phyloP scores from a whole-genome alignment of 164 flowering plant species.

The Akebia trifoliata region DNA sequence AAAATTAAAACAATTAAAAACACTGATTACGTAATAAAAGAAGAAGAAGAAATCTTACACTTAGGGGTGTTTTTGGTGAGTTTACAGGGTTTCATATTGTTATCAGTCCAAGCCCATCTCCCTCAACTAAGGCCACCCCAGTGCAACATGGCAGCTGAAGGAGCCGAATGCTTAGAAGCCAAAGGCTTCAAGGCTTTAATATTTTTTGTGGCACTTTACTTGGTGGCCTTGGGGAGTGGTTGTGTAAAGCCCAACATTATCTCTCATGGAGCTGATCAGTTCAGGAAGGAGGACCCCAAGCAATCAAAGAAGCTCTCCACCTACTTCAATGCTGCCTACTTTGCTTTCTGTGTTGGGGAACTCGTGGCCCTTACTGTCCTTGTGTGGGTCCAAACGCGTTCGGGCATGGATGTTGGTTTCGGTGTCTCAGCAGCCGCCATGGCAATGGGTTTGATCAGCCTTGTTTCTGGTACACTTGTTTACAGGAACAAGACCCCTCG shows the following conservation, averaged over 20 bases:
- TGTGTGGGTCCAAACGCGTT: slow-evolving; percentile 86
- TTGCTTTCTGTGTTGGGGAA: slow-evolving; percentile 90
- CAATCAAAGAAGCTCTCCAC: slow-evolving; percentile 70
- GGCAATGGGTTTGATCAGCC: slow-evolving; percentile 70
- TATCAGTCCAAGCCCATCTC: slow-evolving; percentile 90
- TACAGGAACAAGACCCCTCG: slow-evolving; percentile 80
- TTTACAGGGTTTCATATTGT: slow-evolving; percentile 38
- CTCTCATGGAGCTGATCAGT: slow-evolving; percentile 93
- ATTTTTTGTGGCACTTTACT: slow-evolving; percentile 54
- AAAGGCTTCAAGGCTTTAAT: slow-evolving; percentile 49
- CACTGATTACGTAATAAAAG: too few relatives aligned
- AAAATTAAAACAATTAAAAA: too few relatives aligned
- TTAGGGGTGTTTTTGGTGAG: neutral
- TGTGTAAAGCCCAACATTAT: slow-evolving; percentile 94
- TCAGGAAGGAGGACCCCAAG: slow-evolving; percentile 39
- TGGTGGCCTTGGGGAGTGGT: slow-evolving; percentile 93
- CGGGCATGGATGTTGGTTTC: slow-evolving; percentile 94
- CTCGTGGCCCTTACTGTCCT: slow-evolving; percentile 80
- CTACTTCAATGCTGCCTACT: slow-evolving; percentile 92
- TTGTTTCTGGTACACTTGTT: slow-evolving; percentile 60
- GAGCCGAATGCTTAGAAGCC: slow-evolving; percentile 35
- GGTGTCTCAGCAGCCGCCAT: slow-evolving; percentile 88
- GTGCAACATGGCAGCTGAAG: slow-evolving; percentile 49
- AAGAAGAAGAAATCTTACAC: too few relatives aligned
- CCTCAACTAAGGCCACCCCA: slow-evolving; percentile 77